These are phyloP conservation scores for Pseudocohnilembus persalinus DNA, from an alignment of 169 alveolate species.

Conservation along the genomic window DNA sequence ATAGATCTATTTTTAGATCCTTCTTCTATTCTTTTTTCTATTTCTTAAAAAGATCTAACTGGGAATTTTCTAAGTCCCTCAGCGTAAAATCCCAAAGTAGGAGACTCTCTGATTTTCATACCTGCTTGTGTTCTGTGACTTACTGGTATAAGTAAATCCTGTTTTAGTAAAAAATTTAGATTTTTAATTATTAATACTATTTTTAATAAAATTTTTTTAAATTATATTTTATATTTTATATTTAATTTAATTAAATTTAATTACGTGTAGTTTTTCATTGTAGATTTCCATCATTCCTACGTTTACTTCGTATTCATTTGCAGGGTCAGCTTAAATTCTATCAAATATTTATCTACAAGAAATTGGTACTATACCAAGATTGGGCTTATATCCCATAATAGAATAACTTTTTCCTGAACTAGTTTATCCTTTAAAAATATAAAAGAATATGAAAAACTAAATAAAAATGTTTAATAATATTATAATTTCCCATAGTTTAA, in stretches of 20 bases:
- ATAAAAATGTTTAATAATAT: too few relatives aligned
- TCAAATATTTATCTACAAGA: conserved; percentile 90
- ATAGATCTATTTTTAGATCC: conserved; percentile 91
- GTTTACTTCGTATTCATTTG: conserved; percentile 23
- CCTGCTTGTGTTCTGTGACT: conserved; percentile 84
- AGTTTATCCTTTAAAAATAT: conserved; percentile 61
- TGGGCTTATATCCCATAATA: conserved; percentile 94
- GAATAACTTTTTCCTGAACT: conserved; percentile 91
- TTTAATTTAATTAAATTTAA: too few relatives aligned
- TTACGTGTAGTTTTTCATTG: conserved; percentile 86
- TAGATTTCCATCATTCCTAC: conserved; percentile 90
- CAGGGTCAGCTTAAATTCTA: conserved; percentile 63
- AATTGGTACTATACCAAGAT: conserved; percentile 93
- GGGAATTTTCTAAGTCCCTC: conserved; percentile 84
- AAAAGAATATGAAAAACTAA: too few relatives aligned
- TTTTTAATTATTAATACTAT: too few relatives aligned
- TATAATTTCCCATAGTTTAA: too few relatives aligned
- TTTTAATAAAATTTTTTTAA: too few relatives aligned
- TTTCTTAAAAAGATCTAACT: conserved; percentile 79
- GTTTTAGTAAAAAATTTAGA: too few relatives aligned
- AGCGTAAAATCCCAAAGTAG: conserved; percentile 81
- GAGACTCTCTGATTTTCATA: conserved; percentile 85
- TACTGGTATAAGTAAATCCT: conserved; percentile 86
- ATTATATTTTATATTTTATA: too few relatives aligned
- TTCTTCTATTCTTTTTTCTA: conserved; percentile 82